Base-by-base conservation (phyloP, 441 rosid species). In the Jatropha podagrica region DNA sequence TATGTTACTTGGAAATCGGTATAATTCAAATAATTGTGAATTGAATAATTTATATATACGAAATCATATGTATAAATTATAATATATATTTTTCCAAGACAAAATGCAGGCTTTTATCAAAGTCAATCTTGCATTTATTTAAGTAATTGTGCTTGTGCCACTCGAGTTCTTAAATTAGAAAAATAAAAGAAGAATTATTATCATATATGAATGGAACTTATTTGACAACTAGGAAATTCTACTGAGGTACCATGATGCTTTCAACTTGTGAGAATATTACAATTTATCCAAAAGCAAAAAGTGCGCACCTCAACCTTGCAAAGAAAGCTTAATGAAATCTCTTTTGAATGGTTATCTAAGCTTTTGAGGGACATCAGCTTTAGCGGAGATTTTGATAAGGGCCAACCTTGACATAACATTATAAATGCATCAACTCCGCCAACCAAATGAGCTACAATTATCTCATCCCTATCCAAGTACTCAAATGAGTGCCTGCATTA, bases 341-440 rank as follows among this genome's bases (percentile, higher is more conserved):
- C 92, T 80, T 82, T 87, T 41, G 88, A 85, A 65, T 84, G 82
- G 74, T 78, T 76, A 74, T 78, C 83, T 68, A 88, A 73, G 82
- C 78, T 86, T 84, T 88, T 86, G 72, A 93, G 81, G 68, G 95
- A 90, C 61, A 82, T 71, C 77, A 95, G 79, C 78, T 89, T 86
- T 81, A 90, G 69, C 48, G 92, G 95, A 71, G 88, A 79, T 83
- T 77, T 81, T 79, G 77, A 78, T 32, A 88, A 61, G 15, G 99
- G 99, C 99, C 98, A 93, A 81, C 94, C 96, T 64, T 84, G 89
- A 73, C 89, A 76, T 15, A 86, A 80, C 79, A 88, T 88, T 75
- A 93, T 74, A 79, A 86, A 81, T 20, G 90, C 96, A 84, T 93
- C 91, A 73, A 93, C 75, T 76, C 86, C 89, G 63, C 91, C 88